phyloP scores from a whole-genome alignment of 129 eudicot species.

The Solidago caesia region DNA sequence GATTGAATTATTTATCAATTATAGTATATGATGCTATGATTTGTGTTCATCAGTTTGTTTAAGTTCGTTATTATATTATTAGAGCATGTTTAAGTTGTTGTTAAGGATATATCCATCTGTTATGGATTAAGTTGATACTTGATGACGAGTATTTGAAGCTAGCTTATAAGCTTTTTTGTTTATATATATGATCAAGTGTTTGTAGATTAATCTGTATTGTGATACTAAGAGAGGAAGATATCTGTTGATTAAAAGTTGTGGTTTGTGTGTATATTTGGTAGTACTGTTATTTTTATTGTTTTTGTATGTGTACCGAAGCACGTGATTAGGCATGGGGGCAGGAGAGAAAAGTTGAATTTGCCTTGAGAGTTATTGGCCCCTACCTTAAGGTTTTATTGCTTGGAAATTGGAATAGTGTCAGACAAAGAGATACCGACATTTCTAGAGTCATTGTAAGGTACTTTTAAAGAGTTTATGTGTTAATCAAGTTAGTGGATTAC shows the following conservation, averaged over 20 bases:
- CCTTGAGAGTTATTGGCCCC: constrained; percentile 11
- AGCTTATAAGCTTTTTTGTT: neutral
- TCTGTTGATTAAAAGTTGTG: constrained; percentile 8
- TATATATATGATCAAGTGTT: neutral
- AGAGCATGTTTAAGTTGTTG: neutral
- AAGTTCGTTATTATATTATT: neutral
- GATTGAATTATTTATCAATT: neutral
- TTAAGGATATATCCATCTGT: neutral
- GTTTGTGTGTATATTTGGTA: constrained; percentile 3
- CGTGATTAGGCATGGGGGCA: constrained; percentile 1
- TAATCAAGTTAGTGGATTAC: neutral
- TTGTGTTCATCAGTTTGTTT: constrained; percentile 11
- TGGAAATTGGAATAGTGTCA: constrained; percentile 10
- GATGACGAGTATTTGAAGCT: constrained; percentile 1
- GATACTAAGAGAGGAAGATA: neutral
- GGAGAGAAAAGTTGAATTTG: neutral
- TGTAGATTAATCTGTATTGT: constrained; percentile 12
- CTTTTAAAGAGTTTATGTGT: constrained; percentile 5
- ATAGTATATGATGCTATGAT: neutral
- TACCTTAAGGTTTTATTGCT: constrained; percentile 18
- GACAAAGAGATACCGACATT: neutral
- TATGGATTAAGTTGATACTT: neutral
- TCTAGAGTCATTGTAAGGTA: neutral
- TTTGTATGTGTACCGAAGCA: neutral
- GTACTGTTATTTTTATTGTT: neutral